Evolutionary conservation across 805 yeast species (phyloP).

Genomic region (Candida mattraensis): DNA sequence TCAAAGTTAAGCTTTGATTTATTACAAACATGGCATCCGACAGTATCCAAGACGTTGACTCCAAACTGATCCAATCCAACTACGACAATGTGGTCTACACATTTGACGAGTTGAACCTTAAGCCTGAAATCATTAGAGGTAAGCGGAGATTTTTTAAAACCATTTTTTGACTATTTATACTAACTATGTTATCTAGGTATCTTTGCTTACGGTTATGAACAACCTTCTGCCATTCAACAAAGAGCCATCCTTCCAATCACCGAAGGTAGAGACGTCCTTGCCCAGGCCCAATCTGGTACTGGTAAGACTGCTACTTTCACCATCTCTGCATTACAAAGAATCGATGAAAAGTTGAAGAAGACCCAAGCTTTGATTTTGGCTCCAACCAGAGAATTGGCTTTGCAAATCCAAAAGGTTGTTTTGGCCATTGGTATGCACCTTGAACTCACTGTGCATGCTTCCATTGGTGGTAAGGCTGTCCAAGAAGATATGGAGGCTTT

Average conservation of each 20-base stretch:
- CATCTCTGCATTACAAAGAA: slow-evolving; percentile 85
- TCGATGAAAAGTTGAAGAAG: slow-evolving; percentile 69
- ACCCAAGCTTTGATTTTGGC: slow-evolving; percentile 89
- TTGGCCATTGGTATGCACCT: slow-evolving; percentile 83
- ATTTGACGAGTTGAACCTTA: slow-evolving; percentile 77
- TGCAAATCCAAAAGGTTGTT: slow-evolving; percentile 88
- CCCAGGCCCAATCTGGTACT: slow-evolving; percentile 99
- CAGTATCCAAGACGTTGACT: slow-evolving; percentile 70
- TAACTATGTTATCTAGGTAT: slow-evolving; percentile 48
- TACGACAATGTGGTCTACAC: slow-evolving; percentile 85
- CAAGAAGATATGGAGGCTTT: slow-evolving; percentile 77
- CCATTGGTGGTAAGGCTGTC: slow-evolving; percentile 90
- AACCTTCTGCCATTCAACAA: slow-evolving; percentile 96
- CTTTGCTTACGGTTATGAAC: slow-evolving; percentile 90
- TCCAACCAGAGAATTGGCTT: slow-evolving; percentile 95
- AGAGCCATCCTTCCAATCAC: slow-evolving; percentile 96
- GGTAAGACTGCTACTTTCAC: slow-evolving; percentile 99
- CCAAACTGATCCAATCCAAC: slow-evolving; percentile 87
- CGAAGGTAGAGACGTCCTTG: slow-evolving; percentile 91
- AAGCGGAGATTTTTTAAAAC: slow-evolving; percentile 18
- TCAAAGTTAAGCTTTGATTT: too few species aligned
- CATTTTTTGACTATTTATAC: slow-evolving; percentile 29
- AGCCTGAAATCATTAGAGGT: slow-evolving; percentile 70
- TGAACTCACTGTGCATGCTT: slow-evolving; percentile 84
- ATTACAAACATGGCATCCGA: slow-evolving; percentile 49